phyloP scores from a whole-genome alignment of 2,329 filamentous ascomycete genomes.

The Aspergillus pseudoviridinutans region DNA sequence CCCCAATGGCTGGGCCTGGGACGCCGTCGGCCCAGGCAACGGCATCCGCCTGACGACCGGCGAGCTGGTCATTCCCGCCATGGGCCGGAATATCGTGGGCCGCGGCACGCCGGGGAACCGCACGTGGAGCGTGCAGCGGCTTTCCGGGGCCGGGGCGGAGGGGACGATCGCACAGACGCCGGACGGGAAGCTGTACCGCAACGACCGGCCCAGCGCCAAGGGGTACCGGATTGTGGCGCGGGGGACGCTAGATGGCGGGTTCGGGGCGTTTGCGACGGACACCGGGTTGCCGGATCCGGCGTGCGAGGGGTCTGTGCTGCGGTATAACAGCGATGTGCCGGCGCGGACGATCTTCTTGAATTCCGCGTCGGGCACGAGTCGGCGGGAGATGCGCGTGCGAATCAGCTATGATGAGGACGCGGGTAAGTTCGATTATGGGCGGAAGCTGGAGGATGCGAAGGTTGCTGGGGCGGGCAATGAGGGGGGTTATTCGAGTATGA shows the following conservation, averaged over 20 bases:
- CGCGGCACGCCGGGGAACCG: constrained; percentile 5
- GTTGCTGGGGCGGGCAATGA: constrained; percentile 1
- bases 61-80: constrained; percentile 4
- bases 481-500: constrained; percentile 8
- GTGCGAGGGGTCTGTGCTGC: constrained; percentile 4
- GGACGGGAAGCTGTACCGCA: constrained; percentile 4
- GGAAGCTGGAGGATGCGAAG: constrained; percentile 3
- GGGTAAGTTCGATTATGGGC: constrained; percentile 3
- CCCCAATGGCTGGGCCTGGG: constrained; percentile 1
- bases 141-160: constrained; percentile 2
- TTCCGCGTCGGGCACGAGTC: constrained; percentile 1
- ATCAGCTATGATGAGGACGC: constrained; percentile 5
- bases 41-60: constrained; percentile 2
- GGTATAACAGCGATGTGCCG: constrained; percentile 3
- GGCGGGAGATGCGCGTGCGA: constrained; percentile 4
- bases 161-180: constrained; percentile 3
- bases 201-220: not conserved
- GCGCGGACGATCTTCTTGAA: constrained; percentile 6
- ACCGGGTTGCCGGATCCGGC: constrained; percentile 4
- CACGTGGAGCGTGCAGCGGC: constrained; percentile 2
- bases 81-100: constrained; percentile 4
- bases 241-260: not conserved
- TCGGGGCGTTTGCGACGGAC: constrained; percentile 1
- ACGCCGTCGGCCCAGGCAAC: constrained; percentile 4
- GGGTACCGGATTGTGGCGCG: constrained; percentile 5